A percentile compares a stretch with the other conserved stretches of the same genome.
Evolutionary conservation across 2,329 filamentous ascomycete genomes (phyloP).

Genomic region (Paraphoma sp.): DNA sequence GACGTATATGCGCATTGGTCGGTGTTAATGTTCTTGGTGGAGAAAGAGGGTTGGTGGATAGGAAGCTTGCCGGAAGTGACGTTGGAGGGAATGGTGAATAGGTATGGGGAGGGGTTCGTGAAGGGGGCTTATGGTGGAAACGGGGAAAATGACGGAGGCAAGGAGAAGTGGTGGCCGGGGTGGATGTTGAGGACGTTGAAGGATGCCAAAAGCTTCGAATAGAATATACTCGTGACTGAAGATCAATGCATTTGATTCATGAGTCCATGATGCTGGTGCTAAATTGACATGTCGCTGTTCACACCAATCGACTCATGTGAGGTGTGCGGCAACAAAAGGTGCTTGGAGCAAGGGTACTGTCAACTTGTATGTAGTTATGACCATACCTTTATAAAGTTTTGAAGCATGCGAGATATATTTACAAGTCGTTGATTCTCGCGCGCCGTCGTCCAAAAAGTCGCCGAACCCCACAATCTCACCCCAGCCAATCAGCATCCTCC

Average conservation of each 20-base stretch:
- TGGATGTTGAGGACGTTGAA: constrained; percentile 1
- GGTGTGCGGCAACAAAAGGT: no score
- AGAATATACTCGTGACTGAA: background rate
- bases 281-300: no score
- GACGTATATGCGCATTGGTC: constrained; percentile 30
- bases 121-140: background rate
- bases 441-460: no score
- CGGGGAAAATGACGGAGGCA: background rate
- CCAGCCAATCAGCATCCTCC: background rate
- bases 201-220: background rate
- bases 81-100: constrained; percentile 20
- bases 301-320: no score
- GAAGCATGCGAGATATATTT: no score
- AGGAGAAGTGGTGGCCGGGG: constrained; percentile 5
- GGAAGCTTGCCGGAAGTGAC: constrained; percentile 21
- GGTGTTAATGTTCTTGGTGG: constrained; percentile 30
- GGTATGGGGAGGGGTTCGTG: constrained; percentile 21
- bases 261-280: no score
- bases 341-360: no score
- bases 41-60: constrained; percentile 29
- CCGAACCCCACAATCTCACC: background rate
- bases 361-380: no score
- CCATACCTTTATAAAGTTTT: no score
- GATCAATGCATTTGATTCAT: no score
- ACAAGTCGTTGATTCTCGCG: no score